Base-by-base conservation (phyloP, 805 yeast species). In the Nakazawaea anatomiae region DNA sequence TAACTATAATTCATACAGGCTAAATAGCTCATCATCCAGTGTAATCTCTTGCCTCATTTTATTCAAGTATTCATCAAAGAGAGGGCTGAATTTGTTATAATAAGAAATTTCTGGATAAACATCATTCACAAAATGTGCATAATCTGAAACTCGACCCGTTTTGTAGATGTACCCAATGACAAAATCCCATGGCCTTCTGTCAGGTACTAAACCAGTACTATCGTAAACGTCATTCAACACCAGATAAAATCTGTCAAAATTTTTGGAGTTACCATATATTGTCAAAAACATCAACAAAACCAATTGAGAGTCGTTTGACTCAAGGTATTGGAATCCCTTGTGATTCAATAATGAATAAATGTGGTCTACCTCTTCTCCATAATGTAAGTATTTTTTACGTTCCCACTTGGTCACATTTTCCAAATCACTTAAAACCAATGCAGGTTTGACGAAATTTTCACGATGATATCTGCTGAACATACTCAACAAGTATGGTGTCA, bases 151-250 rank as follows among this genome's bases (percentile, higher is more conserved):
- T 8, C 30, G 10, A 7, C 39, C 48, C 12, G 44, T 41, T 31
- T 45, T 41, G 39, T 44, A 42, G 6, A 50, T 38, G 29, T 43
- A 46, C 11, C 51, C 50, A 7, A 52, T 47, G 10, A 52, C 48
- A 14, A 55, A 46, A 12, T 48, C 46, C 50, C 54, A 44, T 11
- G 52, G 50, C 39, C 44, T 42, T 4, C 31, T 39, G 46, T 51
- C 54, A 6, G 36, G 42, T 39, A 32, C 29, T 14, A 28, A 14
- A 14, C 25, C 7, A 11, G 43, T 10, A 7, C 11, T 14, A 25
- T 42, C 41, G 6, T 38, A 38, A 25, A 39, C 35, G 11, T 51
- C 31, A 5, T 49, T 38, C 28, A 46, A 31, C 2, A 52, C 47
- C 5, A 27, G 7, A 32, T 43, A 46, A 28, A 52, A 48, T 5